Conservation (phyloP, 345 rosid species). For the Sisymbrium altissimum region DNA sequence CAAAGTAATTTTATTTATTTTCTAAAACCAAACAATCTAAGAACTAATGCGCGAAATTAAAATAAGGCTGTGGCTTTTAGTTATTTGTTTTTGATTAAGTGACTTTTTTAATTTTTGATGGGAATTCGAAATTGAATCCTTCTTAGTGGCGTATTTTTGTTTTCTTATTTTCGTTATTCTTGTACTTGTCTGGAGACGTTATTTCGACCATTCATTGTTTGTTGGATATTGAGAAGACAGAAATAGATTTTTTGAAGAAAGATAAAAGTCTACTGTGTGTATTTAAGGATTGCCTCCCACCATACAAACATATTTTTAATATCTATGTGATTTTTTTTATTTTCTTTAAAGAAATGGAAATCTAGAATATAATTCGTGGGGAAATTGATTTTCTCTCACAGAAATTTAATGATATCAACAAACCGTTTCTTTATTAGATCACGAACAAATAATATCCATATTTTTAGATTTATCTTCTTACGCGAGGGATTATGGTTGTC, state of each 20-base stretch:
- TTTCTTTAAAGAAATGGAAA: neutral
- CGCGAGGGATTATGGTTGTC: slow-evolving; percentile 12
- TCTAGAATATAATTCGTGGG: neutral
- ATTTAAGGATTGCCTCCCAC: slow-evolving; percentile 24
- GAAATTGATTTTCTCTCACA: slow-evolving; percentile 8
- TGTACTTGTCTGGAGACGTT: slow-evolving; percentile 4
- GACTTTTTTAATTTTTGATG: neutral
- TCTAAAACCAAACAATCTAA: neutral
- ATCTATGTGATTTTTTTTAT: neutral
- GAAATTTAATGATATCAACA: slow-evolving; percentile 1
- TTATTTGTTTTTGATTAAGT: neutral
- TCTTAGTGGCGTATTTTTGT: too few species aligned
- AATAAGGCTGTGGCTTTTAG: neutral
- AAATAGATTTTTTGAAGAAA: neutral
- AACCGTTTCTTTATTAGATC: slow-evolving; percentile 1
- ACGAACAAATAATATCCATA: neutral
- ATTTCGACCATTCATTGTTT: slow-evolving; percentile 11
- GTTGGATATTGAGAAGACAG: slow-evolving; percentile 18
- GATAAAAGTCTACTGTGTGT: slow-evolving; percentile 13
- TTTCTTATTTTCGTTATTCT: neutral
- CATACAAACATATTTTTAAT: neutral
- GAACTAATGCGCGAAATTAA: neutral
- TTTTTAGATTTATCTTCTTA: neutral
- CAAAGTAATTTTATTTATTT: neutral
- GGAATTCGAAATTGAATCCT: neutral